Percentiles rank a stretch among this genome's conserved stretches.
phyloP scores from a whole-genome alignment of 148 eudicot genomes.

The Bassia scoparia region DNA sequence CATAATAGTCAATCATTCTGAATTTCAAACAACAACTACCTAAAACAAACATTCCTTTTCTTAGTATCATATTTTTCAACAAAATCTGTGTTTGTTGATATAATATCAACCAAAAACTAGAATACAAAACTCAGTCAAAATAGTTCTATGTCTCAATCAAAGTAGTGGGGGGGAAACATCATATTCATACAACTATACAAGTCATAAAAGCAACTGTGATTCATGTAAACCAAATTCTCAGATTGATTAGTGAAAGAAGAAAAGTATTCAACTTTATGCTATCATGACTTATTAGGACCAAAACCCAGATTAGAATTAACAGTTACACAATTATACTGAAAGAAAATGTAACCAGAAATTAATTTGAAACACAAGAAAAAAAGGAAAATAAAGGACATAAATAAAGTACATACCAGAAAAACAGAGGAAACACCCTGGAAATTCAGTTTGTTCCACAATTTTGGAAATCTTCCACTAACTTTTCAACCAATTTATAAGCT shows the following conservation, averaged over 20 bases:
- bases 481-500: neutral
- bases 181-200: neutral
- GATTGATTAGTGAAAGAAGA: neutral
- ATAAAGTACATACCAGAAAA: slow-evolving; percentile 6
- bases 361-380: neutral
- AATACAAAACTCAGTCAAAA: slow-evolving; percentile 11
- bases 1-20: neutral
- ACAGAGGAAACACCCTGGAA: slow-evolving; percentile 16
- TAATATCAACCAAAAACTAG: neutral
- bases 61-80: neutral
- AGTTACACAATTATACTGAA: slow-evolving; percentile 3
- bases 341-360: neutral
- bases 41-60: neutral
- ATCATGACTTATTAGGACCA: neutral
- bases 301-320: slow-evolving; percentile 4
- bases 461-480: slow-evolving; percentile 7
- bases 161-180: neutral
- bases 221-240: neutral
- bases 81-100: neutral
- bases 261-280: neutral
- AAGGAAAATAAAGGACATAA: neutral
- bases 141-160: slow-evolving; percentile 18
- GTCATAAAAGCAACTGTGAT: neutral
- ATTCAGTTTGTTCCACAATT: slow-evolving; percentile 4
- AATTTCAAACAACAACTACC: neutral